Evolutionary conservation across 164 flowering plant genomes (phyloP).

Genomic region (Taxillus chinensis): DNA sequence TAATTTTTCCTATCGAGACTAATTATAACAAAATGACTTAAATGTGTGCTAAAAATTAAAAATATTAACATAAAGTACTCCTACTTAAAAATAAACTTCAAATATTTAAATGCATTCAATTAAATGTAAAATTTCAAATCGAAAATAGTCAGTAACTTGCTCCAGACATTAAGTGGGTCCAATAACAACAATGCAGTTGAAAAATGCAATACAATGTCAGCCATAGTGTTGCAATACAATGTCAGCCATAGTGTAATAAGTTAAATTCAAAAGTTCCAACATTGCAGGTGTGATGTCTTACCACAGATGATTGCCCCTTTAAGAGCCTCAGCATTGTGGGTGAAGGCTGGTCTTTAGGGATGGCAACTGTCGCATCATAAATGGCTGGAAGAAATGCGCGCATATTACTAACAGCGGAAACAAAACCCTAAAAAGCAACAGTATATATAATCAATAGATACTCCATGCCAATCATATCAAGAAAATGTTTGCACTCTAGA

Average conservation of each 20-base stretch:
- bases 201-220: too few relatives aligned
- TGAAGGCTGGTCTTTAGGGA: constrained; percentile 57
- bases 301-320: constrained; percentile 83
- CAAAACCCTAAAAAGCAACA: constrained; percentile 69
- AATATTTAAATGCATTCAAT: too few relatives aligned
- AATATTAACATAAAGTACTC: too few relatives aligned
- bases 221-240: not conserved
- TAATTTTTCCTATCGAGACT: too few relatives aligned
- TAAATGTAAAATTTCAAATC: too few relatives aligned
- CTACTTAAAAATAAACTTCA: too few relatives aligned
- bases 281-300: constrained; percentile 18
- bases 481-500: not conserved
- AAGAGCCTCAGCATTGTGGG: constrained; percentile 87
- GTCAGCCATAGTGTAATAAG: not conserved
- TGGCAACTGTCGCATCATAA: constrained; percentile 80
- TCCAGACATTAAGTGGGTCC: too few relatives aligned
- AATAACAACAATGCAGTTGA: too few relatives aligned
- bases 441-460: not conserved
- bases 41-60: too few relatives aligned
- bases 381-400: constrained; percentile 92
- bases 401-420: constrained; percentile 73
- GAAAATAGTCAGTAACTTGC: too few relatives aligned
- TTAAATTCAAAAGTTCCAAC: not conserved
- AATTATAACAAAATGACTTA: too few relatives aligned
- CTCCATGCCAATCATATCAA: not conserved